phyloP scores from a whole-genome alignment of 2,329 filamentous ascomycete species.

The Arthrobotrys conoides region DNA sequence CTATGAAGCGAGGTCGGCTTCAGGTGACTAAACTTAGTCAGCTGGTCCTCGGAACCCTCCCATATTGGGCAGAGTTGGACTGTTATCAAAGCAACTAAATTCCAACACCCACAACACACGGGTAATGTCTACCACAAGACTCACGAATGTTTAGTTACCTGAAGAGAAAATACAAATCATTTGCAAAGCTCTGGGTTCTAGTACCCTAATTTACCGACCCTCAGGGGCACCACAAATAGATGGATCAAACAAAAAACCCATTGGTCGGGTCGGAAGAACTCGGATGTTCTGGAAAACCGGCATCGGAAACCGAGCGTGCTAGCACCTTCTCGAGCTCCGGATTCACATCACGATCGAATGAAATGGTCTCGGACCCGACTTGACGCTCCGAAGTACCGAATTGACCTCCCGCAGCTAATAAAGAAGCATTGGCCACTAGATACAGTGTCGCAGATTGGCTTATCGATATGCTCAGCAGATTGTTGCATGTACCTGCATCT shows the following conservation, averaged over 20 bases:
- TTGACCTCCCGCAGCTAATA: slow-evolving; percentile 12
- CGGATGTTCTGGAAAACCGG: slow-evolving; percentile 7
- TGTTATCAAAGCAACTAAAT: slow-evolving; percentile 3
- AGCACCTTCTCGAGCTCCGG: slow-evolving; percentile 18
- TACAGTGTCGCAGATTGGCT: slow-evolving; percentile 25
- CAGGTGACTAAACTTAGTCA: slow-evolving; percentile 6
- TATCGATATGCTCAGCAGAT: slow-evolving; percentile 52
- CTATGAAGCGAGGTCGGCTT: background rate
- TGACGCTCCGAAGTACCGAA: background rate
- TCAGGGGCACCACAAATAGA: background rate
- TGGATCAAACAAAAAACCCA: background rate
- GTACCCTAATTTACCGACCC: background rate
- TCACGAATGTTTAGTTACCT: background rate
- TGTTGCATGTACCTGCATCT: slow-evolving; percentile 59
- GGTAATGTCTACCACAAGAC: background rate
- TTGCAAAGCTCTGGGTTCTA: background rate
- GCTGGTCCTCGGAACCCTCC: too few relatives aligned
- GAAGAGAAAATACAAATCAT: background rate
- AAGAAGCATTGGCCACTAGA: slow-evolving; percentile 35
- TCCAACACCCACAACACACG: slow-evolving; percentile 23
- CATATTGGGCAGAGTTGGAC: background rate
- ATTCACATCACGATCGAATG: background rate
- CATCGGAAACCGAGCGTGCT: slow-evolving; percentile 10
- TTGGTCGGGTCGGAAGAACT: slow-evolving; percentile 20
- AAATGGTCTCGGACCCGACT: background rate